These are phyloP conservation scores for Bremia lactucae DNA, from an alignment of 352 stramenopile species.

Conservation along the genomic window DNA sequence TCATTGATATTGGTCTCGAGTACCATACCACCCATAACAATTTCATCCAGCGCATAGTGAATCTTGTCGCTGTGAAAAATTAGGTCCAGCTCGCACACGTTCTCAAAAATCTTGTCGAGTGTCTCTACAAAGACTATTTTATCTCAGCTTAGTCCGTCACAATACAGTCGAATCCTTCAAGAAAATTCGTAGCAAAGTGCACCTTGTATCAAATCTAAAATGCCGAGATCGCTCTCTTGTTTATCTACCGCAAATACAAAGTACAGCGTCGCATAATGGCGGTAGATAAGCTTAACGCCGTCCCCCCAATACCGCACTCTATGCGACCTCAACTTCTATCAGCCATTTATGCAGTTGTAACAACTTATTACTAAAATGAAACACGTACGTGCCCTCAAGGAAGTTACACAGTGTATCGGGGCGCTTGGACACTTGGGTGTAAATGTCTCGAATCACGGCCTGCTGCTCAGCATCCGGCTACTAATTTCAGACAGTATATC, in stretches of 20 bases:
- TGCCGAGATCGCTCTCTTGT: constrained; percentile 97
- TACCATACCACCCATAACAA: constrained; percentile 99
- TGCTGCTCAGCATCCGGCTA: constrained; percentile 94
- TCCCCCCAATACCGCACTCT: constrained; percentile 91
- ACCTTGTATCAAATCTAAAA: constrained; percentile 98
- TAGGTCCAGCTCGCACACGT: constrained; percentile 99
- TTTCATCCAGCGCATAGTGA: constrained; percentile 97
- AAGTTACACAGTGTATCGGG: constrained; percentile 99
- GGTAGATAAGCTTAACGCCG: constrained; percentile 98
- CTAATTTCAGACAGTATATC: not conserved
- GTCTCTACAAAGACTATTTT: constrained; percentile 88
- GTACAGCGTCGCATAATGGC: constrained; percentile 98
- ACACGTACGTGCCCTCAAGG: constrained; percentile 89
- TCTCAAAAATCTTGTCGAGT: constrained; percentile 98
- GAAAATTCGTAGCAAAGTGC: too few species aligned
- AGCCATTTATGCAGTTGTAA: not conserved
- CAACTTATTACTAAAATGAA: not conserved
- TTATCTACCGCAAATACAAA: constrained; percentile 98
- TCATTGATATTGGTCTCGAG: constrained; percentile 98
- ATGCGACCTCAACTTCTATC: not conserved
- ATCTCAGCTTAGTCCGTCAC: not conserved
- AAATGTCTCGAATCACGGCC: constrained; percentile 95
- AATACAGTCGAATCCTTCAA: too few species aligned
- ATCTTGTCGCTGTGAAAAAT: constrained; percentile 99
- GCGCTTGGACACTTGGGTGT: constrained; percentile 96